Evolutionary conservation across 2,329 filamentous ascomycete genomes (phyloP).

Genomic region (Microcera coccophila): DNA sequence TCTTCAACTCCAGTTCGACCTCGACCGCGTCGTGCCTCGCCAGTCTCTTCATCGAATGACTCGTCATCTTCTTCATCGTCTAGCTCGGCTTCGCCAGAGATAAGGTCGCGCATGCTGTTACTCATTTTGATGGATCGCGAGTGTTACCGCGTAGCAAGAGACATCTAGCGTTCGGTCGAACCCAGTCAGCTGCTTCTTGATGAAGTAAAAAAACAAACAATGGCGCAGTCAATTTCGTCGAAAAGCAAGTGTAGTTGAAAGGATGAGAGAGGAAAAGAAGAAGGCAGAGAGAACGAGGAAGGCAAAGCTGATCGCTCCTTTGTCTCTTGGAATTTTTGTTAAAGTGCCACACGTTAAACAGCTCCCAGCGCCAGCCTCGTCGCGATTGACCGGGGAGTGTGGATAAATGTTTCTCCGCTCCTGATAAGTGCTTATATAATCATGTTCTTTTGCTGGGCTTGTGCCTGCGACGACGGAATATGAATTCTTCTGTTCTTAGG

Average conservation of each 20-base stretch:
- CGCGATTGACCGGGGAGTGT: conserved; percentile 21
- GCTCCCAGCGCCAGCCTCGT: conserved; percentile 30
- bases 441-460: too few relatives aligned
- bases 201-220: too few relatives aligned
- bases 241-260: too few relatives aligned
- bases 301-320: conserved; percentile 11
- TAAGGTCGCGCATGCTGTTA: conserved; percentile 66
- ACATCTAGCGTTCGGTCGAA: conserved; percentile 9
- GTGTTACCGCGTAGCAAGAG: conserved; percentile 26
- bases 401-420: conserved; percentile 18
- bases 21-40: conserved; percentile 49
- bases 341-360: conserved; percentile 26
- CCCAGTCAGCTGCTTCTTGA: too few relatives aligned
- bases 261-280: conserved; percentile 1
- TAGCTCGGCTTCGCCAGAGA: conserved; percentile 81
- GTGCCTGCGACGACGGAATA: too few relatives aligned
- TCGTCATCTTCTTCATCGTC: conserved; percentile 84
- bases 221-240: not conserved
- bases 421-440: conserved; percentile 14
- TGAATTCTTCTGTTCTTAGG: too few relatives aligned
- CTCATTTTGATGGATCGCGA: conserved; percentile 49
- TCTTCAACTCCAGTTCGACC: conserved; percentile 57
- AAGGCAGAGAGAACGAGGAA: conserved; percentile 10
- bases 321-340: conserved; percentile 24
- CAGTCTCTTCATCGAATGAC: conserved; percentile 73